Conservation (phyloP, 1,139 yeast genomes). For the Candida labiduridarum region DNA sequence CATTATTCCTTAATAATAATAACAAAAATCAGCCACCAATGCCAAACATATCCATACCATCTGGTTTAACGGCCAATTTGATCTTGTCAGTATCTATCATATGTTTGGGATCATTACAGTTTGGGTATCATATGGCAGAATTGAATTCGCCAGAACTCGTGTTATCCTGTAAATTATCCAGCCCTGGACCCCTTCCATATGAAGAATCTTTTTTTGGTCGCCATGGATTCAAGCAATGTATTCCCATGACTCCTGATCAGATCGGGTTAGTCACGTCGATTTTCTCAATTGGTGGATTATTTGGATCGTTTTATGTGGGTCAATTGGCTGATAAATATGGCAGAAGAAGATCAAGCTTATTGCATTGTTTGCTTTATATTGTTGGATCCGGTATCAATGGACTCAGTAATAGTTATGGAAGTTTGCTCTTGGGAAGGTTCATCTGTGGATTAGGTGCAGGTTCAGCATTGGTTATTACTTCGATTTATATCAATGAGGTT, state of each 20-base stretch:
- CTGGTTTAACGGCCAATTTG: slow-evolving; percentile 27
- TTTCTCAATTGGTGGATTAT: slow-evolving; percentile 82
- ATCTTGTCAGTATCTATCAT: slow-evolving; percentile 35
- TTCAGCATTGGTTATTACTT: slow-evolving; percentile 78
- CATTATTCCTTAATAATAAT: not conserved
- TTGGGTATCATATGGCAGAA: slow-evolving; percentile 55
- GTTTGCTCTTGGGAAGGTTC: slow-evolving; percentile 69
- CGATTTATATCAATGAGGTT: slow-evolving; percentile 78
- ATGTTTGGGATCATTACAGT: slow-evolving; percentile 50
- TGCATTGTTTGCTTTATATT: slow-evolving; percentile 58
- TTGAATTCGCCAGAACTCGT: slow-evolving; percentile 49
- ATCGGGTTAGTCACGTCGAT: slow-evolving; percentile 83
- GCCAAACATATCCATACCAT: slow-evolving; percentile 2
- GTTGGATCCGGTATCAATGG: slow-evolving; percentile 73
- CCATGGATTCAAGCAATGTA: slow-evolving; percentile 46
- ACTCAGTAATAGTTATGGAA: slow-evolving; percentile 43
- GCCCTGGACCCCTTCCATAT: slow-evolving; percentile 36
- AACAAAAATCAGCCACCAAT: not conserved
- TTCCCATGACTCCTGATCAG: slow-evolving; percentile 62
- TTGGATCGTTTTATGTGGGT: slow-evolving; percentile 78
- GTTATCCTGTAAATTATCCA: slow-evolving; percentile 35
- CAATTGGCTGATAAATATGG: slow-evolving; percentile 69
- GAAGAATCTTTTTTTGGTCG: slow-evolving; percentile 40
- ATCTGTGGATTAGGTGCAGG: slow-evolving; percentile 89
- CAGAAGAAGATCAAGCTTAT: slow-evolving; percentile 56